Base-by-base conservation (phyloP, 805 yeast genomes). In the Yamadazyma sp. region DNA sequence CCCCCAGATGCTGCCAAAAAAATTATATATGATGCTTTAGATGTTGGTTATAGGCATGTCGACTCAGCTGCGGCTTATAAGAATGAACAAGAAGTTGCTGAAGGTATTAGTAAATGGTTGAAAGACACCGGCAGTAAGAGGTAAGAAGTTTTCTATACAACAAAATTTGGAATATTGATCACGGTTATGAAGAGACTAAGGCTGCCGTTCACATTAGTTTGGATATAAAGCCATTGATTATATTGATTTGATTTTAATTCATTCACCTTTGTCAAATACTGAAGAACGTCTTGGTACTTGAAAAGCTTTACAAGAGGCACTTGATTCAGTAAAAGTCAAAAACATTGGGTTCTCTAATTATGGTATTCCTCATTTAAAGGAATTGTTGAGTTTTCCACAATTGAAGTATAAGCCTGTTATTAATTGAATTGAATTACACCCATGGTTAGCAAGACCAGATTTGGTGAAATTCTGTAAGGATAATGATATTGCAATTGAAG, bases 221-320 rank as follows among this genome's bases (percentile, higher is more conserved):
- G 31, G 48, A 48, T 28, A 54, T 33, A 56, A 55, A 39, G 31
- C 46, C 27, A 55, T 66, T 35, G 69, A 44, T 3, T 62, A 65
- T 42, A 66, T 68, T 33, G 73, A 67, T 45, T 55, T 67, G 47
- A 39, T 66, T 3, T 57, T 68, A 40, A 44, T 65, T 24, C 86
- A 80, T 49, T 91, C 81, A 5, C 93, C 93, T 16, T 14, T 31
- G 8, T 26, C 32, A 10, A 34, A 26, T 27, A 21, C 32, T 12
- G 35, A 33, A 19, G 17, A 33, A 15, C 32, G 46, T 15, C 40
- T 16, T 20, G 83, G 76, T 47, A 84, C 95, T 25, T 86, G 88
- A 80, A 73, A 65, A 37, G 93, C 88, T 7, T 50, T 86, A 62
- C 95, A 86, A 64, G 93, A 85, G 43, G 65, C 80, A 33, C 86